These are phyloP conservation scores for Massariosphaeria phaeospora DNA, from an alignment of 495 filamentous ascomycete species.

Conservation along the genomic window DNA sequence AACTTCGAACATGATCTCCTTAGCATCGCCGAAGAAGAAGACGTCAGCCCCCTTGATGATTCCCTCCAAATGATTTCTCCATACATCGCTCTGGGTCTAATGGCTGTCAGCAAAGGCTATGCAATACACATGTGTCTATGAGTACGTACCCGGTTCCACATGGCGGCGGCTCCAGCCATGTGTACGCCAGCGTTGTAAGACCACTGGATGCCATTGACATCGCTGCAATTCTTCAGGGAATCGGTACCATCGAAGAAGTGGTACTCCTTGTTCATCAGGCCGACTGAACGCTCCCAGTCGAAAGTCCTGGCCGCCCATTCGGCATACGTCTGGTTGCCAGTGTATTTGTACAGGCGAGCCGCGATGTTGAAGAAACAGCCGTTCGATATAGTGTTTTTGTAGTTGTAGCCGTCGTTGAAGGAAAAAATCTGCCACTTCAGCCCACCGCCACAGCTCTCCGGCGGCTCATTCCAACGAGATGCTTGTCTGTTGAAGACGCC, in stretches of 20 bases:
- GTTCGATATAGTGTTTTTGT: slow-evolving; percentile 76
- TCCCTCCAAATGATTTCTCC: slow-evolving; percentile 55
- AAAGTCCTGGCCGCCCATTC: slow-evolving; percentile 69
- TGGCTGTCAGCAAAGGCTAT: slow-evolving; percentile 5
- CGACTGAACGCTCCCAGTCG: slow-evolving; percentile 60
- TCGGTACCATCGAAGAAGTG: slow-evolving; percentile 64
- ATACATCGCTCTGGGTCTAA: slow-evolving; percentile 46
- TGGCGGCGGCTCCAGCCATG: slow-evolving; percentile 66
- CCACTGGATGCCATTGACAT: slow-evolving; percentile 63
- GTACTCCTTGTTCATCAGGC: slow-evolving; percentile 51
- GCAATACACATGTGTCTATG: neutral
- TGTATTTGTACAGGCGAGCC: slow-evolving; percentile 68
- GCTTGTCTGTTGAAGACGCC: slow-evolving; percentile 71
- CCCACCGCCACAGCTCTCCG: slow-evolving; percentile 73
- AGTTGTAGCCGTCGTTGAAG: slow-evolving; percentile 75
- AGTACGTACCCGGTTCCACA: slow-evolving; percentile 68
- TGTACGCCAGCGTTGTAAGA: slow-evolving; percentile 72
- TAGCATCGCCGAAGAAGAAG: slow-evolving; percentile 54
- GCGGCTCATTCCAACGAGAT: slow-evolving; percentile 61
- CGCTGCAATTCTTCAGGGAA: slow-evolving; percentile 52
- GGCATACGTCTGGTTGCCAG: slow-evolving; percentile 68
- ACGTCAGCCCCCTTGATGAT: slow-evolving; percentile 50
- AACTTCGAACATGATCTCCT: slow-evolving; percentile 59
- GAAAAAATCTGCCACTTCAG: slow-evolving; percentile 80
- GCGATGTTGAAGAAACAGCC: slow-evolving; percentile 78